These are phyloP conservation scores for Penicillium fuscoglaucum DNA, from an alignment of 2,329 filamentous ascomycete genomes.

Conservation along the genomic window DNA sequence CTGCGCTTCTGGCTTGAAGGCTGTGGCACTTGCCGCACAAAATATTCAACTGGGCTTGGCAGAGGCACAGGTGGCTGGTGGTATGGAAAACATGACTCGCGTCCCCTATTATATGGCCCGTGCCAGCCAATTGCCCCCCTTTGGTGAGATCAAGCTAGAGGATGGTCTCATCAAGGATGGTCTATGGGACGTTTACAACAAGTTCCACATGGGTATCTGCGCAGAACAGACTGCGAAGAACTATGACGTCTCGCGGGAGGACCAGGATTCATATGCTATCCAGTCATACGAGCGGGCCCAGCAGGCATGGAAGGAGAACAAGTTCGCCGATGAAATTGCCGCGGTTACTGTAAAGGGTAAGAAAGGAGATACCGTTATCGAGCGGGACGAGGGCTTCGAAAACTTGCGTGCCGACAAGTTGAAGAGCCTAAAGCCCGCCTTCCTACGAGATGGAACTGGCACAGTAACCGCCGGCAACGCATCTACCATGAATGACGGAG, in stretches of 20 bases:
- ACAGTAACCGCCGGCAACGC: constrained; percentile 94
- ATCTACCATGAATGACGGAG: constrained; percentile 92
- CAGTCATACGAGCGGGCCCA: constrained; percentile 86
- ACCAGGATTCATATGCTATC: constrained; percentile 90
- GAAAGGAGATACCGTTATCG: constrained; percentile 78
- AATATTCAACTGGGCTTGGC: constrained; percentile 90
- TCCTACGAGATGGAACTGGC: constrained; percentile 78
- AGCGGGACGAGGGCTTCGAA: constrained; percentile 84
- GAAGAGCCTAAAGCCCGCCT: constrained; percentile 83
- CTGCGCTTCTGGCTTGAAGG: constrained; percentile 91
- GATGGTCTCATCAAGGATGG: constrained; percentile 95
- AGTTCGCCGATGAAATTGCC: constrained; percentile 86
- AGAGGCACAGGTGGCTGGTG: constrained; percentile 86
- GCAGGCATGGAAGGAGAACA: constrained; percentile 77
- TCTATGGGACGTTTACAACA: constrained; percentile 92
- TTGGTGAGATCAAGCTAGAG: constrained; percentile 83
- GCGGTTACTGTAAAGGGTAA: constrained; percentile 80
- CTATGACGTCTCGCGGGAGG: constrained; percentile 73
- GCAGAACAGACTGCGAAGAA: constrained; percentile 94
- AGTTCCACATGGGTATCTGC: constrained; percentile 98
- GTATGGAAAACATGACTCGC: constrained; percentile 97
- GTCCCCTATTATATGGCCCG: constrained; percentile 89
- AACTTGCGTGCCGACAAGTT: constrained; percentile 87
- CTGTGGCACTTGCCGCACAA: constrained; percentile 84
- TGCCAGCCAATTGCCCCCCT: constrained; percentile 76